Evolutionary conservation across 148 eudicot genomes (phyloP).

Genomic region (Agrostemma githago): DNA sequence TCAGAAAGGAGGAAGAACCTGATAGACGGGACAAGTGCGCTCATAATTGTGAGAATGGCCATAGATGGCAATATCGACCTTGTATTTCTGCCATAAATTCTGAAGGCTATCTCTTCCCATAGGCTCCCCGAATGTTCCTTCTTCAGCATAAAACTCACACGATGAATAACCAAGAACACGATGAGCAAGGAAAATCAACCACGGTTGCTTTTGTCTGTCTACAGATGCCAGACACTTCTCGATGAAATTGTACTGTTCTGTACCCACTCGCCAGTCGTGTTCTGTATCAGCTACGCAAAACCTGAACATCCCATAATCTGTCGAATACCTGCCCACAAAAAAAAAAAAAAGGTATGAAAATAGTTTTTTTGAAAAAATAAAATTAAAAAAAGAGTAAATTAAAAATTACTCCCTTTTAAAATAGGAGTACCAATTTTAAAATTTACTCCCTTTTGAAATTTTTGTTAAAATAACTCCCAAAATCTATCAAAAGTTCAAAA

Average conservation of each 20-base stretch:
- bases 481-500: too few relatives aligned
- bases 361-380: too few relatives aligned
- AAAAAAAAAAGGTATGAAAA: background rate
- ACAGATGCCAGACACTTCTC: slow-evolving; percentile 70
- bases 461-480: too few relatives aligned
- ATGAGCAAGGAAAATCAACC: slow-evolving; percentile 77
- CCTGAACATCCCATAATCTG: slow-evolving; percentile 82
- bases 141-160: slow-evolving; percentile 37
- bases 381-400: too few relatives aligned
- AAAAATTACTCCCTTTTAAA: too few relatives aligned
- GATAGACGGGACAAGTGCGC: slow-evolving; percentile 71
- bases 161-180: slow-evolving; percentile 83
- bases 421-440: too few relatives aligned
- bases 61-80: slow-evolving; percentile 69
- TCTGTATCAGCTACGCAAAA: slow-evolving; percentile 84
- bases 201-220: slow-evolving; percentile 73
- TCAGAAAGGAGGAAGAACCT: slow-evolving; percentile 33
- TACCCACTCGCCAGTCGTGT: slow-evolving; percentile 85
- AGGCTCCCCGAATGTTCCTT: slow-evolving; percentile 66
- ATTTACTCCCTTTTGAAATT: too few relatives aligned
- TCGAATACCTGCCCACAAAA: slow-evolving; percentile 46
- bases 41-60: slow-evolving; percentile 83
- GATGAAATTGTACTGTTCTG: slow-evolving; percentile 71
- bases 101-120: slow-evolving; percentile 83
- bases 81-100: slow-evolving; percentile 78